These are phyloP conservation scores for Leccinum obscurum DNA, from an alignment of 768 basidiomycete species.

Conservation along the genomic window DNA sequence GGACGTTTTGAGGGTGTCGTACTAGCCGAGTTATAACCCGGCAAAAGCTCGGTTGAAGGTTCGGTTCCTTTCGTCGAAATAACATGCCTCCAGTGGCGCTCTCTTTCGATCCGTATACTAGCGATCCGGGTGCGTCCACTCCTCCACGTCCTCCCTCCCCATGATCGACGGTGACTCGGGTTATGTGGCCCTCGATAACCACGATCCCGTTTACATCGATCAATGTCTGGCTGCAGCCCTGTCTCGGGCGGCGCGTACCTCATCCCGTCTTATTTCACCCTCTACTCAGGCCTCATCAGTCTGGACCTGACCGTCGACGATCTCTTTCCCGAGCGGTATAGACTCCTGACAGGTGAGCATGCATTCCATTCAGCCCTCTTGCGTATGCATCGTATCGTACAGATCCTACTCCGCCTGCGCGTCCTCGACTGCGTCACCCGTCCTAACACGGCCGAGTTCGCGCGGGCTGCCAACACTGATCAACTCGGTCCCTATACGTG, in stretches of 20 bases:
- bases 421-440: slow-evolving; percentile 5
- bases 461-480: slow-evolving; percentile 1
- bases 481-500: background rate
- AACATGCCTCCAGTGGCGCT: too few species aligned
- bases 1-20: too few species aligned
- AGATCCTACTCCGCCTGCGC: slow-evolving; percentile 9
- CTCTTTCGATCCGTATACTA: too few species aligned
- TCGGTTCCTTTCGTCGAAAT: too few species aligned
- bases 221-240: too few species aligned
- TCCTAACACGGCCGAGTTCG: background rate
- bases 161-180: too few species aligned
- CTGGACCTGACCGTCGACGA: background rate
- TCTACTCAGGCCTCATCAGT: background rate
- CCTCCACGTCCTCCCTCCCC: too few species aligned
- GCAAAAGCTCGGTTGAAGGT: too few species aligned
- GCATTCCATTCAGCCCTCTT: background rate
- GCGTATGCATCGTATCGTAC: background rate
- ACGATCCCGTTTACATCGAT: too few species aligned
- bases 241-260: background rate
- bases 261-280: background rate
- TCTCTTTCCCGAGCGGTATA: background rate
- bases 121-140: too few species aligned
- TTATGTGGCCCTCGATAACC: too few species aligned
- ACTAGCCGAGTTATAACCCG: too few species aligned
- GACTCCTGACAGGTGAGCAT: slow-evolving; percentile 2